Percentiles rank a stretch among this genome's conserved stretches.
phyloP scores from a whole-genome alignment of 1,139 yeast species.

The Blastobotrys indianensis region DNA sequence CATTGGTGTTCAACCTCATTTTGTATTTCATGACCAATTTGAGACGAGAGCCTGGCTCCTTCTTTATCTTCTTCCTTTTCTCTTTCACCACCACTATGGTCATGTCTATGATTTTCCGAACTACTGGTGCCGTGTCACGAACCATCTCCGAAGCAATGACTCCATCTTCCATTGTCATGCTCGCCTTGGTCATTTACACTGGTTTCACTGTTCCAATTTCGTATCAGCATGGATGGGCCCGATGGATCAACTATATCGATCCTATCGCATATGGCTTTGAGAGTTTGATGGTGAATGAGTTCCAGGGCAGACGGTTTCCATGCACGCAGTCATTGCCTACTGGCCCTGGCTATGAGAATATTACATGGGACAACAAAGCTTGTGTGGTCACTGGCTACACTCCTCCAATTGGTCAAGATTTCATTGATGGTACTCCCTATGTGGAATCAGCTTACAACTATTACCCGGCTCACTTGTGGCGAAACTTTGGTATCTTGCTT shows the following conservation, averaged over 20 bases:
- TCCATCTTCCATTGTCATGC: constrained; percentile 58
- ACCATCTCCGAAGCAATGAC: constrained; percentile 65
- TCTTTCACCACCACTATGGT: constrained; percentile 50
- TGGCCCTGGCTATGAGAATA: constrained; percentile 42
- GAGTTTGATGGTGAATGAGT: constrained; percentile 60
- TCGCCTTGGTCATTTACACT: constrained; percentile 62
- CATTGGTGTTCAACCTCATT: constrained; percentile 54
- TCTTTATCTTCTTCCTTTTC: constrained; percentile 59
- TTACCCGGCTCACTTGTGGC: constrained; percentile 63
- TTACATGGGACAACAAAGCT: constrained; percentile 40
- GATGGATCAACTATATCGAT: constrained; percentile 71
- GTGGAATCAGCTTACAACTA: constrained; percentile 45
- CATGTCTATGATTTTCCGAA: constrained; percentile 68
- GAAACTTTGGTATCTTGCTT: constrained; percentile 68
- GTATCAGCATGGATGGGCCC: constrained; percentile 68
- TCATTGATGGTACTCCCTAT: constrained; percentile 56
- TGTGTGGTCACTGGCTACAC: constrained; percentile 55
- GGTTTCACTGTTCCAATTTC: constrained; percentile 69
- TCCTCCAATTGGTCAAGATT: constrained; percentile 39
- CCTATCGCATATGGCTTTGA: constrained; percentile 69
- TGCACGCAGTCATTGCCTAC: constrained; percentile 49
- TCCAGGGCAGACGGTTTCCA: constrained; percentile 39
- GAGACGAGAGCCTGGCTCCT: constrained; percentile 59
- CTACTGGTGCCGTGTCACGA: constrained; percentile 59
- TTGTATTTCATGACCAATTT: constrained; percentile 65